Conservation (phyloP, 306 rosid genomes). For the Argentina anserina region DNA sequence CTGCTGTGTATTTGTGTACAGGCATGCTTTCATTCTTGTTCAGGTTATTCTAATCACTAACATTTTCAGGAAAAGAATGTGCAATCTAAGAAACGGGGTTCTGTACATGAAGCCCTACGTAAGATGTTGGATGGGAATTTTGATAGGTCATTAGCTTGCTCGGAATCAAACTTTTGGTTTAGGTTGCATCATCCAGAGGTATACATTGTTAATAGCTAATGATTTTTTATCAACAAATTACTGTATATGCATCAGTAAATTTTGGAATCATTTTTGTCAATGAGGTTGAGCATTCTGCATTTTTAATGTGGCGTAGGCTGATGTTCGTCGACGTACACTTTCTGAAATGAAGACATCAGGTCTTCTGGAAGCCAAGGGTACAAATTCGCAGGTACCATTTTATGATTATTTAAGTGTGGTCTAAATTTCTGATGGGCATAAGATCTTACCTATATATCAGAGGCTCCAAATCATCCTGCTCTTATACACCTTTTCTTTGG, state of each 20-base stretch:
- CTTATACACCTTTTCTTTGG: constrained; percentile 16
- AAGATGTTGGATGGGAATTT: constrained; percentile 61
- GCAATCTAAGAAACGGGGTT: constrained; percentile 52
- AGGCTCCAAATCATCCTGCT: neutral
- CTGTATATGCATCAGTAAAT: constrained; percentile 18
- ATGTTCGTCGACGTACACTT: constrained; percentile 60
- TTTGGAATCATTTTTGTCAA: constrained; percentile 3
- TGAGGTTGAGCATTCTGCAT: constrained; percentile 2
- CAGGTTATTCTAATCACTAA: constrained; percentile 17
- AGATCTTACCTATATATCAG: neutral
- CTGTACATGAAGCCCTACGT: constrained; percentile 48
- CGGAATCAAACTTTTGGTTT: constrained; percentile 72
- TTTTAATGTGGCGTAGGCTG: constrained; percentile 55
- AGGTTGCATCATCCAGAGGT: constrained; percentile 90
- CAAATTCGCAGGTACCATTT: constrained; percentile 57
- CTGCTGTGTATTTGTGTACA: neutral
- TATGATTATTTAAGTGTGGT: neutral
- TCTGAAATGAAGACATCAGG: constrained; percentile 50
- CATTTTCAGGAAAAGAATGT: constrained; percentile 48
- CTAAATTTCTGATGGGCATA: neutral
- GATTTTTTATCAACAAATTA: constrained; percentile 7
- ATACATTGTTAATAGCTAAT: constrained; percentile 1
- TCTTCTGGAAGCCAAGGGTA: constrained; percentile 38
- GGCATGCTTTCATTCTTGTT: constrained; percentile 12
- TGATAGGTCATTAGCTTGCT: constrained; percentile 42